Base-by-base conservation (phyloP, 768 basidiomycete species). In the Termitomyces heimii region DNA sequence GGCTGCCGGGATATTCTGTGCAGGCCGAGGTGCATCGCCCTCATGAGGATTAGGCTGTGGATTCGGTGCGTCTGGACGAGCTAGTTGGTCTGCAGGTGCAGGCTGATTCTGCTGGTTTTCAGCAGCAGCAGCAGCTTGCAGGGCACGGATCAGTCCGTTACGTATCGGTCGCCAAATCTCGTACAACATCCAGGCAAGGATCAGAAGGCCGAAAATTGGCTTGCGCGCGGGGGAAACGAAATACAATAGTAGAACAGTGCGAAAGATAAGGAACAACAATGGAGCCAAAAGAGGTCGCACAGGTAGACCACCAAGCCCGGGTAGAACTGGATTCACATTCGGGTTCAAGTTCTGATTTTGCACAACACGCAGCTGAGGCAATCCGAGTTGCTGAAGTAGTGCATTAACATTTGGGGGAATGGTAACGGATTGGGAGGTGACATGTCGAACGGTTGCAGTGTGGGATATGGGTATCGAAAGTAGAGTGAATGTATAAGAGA, bases 181-280 rank as follows among this genome's bases (percentile, higher is more conserved):
- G 66, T 88, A 91, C 26, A 86, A 55, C 68, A 88, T 81, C 86
- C 86, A 90, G 2, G 76, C 80, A 24, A 84, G 70, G 31, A 91
- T 77, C 56, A 89, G 71, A 39, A 88, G 61, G 35, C 83, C 86
- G 57, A 90, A 80, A 20, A 90, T 66, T 5, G 89, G 89, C 55
- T 88, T 87, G 61, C 85, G 78, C 7, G 85, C 79, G 0, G 89
- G 89, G 4, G 85, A 84, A 64, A 91, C 84, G 68, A 91, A 89
- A 69, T 90, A 91, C 3, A 91, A 75, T 29, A 91, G 73, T 13
- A 91, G 75, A 13, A 81, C 63, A 4, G 85, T 88, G 53, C 89
- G 84, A 64, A 90, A 75, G 7, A 81, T 55, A n/a, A 90, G 77
- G 77, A 90, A 79, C 54, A 85, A 62, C 14, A 89, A 66, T 0